phyloP scores from a whole-genome alignment of 78 protist species.

The Creolimax fragrantissima region DNA sequence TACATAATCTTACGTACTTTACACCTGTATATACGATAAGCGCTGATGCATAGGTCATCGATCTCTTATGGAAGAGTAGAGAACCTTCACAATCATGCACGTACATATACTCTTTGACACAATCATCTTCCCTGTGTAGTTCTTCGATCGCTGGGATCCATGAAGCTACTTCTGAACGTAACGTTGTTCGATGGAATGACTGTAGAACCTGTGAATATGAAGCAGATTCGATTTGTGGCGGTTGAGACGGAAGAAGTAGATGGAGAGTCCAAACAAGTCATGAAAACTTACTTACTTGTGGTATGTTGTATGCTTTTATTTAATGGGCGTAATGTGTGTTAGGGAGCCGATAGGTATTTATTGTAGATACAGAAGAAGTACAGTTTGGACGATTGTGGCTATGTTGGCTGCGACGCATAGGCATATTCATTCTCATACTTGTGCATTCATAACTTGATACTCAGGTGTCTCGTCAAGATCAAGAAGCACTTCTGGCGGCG shows the following conservation, averaged over 20 bases:
- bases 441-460: not conserved
- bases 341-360: too few species aligned
- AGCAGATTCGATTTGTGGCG: not conserved
- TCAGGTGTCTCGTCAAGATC: not conserved
- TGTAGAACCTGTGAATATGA: not conserved
- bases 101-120: too few species aligned
- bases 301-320: not conserved
- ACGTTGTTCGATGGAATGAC: not conserved
- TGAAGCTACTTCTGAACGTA: not conserved
- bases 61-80: too few species aligned
- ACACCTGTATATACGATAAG: too few species aligned
- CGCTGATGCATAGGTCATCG: too few species aligned
- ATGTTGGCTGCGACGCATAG: not conserved
- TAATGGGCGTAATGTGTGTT: too few species aligned
- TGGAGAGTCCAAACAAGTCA: not conserved
- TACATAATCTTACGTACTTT: too few species aligned
- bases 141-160: not conserved
- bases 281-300: not conserved
- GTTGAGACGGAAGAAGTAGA: not conserved
- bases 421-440: not conserved
- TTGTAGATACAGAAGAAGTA: too few species aligned
- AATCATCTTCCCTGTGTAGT: too few species aligned
- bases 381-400: not conserved
- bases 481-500: not conserved
- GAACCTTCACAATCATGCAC: too few species aligned